Evolutionary conservation across 345 rosid genomes (phyloP).

Genomic region (Dipteronia sinensis): DNA sequence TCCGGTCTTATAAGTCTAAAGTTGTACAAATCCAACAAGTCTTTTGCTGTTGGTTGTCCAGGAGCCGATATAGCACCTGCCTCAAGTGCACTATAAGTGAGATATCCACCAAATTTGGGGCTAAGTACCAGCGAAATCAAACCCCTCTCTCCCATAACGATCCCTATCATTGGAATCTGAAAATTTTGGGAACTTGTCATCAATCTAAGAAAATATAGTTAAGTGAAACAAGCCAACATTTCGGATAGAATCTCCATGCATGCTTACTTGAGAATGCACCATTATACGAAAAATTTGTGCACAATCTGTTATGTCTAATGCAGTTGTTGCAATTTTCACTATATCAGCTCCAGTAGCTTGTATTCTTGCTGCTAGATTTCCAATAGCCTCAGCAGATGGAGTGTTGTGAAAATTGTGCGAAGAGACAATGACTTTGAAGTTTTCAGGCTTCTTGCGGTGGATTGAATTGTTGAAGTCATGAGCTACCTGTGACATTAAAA

Average conservation of each 20-base stretch:
- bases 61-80: slow-evolving; percentile 43
- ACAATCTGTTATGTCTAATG: slow-evolving; percentile 43
- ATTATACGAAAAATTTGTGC: slow-evolving; percentile 42
- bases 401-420: slow-evolving; percentile 50
- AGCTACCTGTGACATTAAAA: slow-evolving; percentile 33
- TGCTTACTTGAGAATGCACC: slow-evolving; percentile 41
- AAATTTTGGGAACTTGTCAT: not conserved
- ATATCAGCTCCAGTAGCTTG: slow-evolving; percentile 49
- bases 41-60: slow-evolving; percentile 45
- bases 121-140: slow-evolving; percentile 38
- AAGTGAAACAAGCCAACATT: not conserved
- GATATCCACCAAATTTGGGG: slow-evolving; percentile 46
- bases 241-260: not conserved
- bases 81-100: slow-evolving; percentile 49
- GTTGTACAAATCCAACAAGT: slow-evolving; percentile 41
- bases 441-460: slow-evolving; percentile 38
- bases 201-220: not conserved
- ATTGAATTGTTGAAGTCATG: slow-evolving; percentile 45
- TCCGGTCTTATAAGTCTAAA: slow-evolving; percentile 39
- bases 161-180: slow-evolving; percentile 41
- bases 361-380: slow-evolving; percentile 40
- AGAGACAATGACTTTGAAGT: slow-evolving; percentile 46
- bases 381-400: slow-evolving; percentile 42
- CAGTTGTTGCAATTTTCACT: slow-evolving; percentile 44
- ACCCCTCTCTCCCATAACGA: slow-evolving; percentile 47